phyloP scores from a whole-genome alignment of 257 asterid species.

The Przewalskia tangutica region DNA sequence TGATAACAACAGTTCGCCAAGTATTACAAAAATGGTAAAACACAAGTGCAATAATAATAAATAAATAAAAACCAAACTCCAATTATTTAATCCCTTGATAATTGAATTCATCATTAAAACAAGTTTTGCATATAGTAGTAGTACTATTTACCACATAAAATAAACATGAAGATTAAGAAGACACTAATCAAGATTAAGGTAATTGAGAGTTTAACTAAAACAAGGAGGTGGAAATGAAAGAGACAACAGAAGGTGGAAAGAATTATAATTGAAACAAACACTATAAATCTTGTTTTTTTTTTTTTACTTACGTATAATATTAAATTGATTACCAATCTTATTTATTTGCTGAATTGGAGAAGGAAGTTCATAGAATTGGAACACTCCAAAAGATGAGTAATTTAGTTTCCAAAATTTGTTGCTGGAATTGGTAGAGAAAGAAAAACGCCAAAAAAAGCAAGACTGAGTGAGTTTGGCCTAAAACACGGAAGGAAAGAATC shows the following conservation, averaged over 20 bases:
- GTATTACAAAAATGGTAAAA: background rate
- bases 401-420: background rate
- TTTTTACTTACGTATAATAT: background rate
- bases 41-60: background rate
- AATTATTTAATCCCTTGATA: background rate
- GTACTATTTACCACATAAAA: slow-evolving; percentile 27
- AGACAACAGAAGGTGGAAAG: slow-evolving; percentile 1
- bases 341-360: background rate
- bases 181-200: slow-evolving; percentile 1
- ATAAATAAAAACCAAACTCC: background rate
- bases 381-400: background rate
- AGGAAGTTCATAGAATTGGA: background rate
- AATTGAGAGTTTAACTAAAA: slow-evolving; percentile 2
- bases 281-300: background rate
- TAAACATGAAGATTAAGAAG: slow-evolving; percentile 18
- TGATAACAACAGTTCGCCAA: slow-evolving; percentile 12
- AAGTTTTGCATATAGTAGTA: background rate
- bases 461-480: slow-evolving; percentile 28
- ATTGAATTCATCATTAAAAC: slow-evolving; percentile 14
- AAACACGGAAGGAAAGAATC: slow-evolving; percentile 25
- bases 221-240: background rate
- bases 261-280: background rate
- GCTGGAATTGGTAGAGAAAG: slow-evolving; percentile 33
- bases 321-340: background rate
- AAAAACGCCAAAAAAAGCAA: slow-evolving; percentile 39